Percentiles rank a stretch among this genome's conserved stretches.
Conservation (phyloP, 179 eudicot genomes). For the Silene noctiflora region DNA sequence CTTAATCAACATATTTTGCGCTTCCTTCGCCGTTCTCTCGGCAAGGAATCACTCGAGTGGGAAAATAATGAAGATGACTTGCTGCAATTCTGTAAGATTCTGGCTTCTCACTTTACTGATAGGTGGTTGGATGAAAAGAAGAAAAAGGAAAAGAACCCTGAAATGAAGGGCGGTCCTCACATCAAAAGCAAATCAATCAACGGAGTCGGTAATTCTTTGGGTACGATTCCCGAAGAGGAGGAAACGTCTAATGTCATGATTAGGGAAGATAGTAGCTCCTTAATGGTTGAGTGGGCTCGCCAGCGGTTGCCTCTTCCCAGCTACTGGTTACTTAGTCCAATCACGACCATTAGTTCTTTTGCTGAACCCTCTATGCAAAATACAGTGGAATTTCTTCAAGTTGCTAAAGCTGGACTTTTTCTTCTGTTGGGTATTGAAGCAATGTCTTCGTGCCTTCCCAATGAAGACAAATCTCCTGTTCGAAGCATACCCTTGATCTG, state of each 20-base stretch:
- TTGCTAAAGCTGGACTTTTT: conserved; percentile 75
- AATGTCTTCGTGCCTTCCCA: conserved; percentile 41
- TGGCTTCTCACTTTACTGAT: conserved; percentile 51
- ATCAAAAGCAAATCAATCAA: conserved; percentile 19
- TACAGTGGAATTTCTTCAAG: conserved; percentile 40
- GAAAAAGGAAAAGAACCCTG: conserved; percentile 45
- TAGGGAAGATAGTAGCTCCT: conserved; percentile 32
- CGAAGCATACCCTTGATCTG: conserved; percentile 56
- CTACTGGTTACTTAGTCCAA: conserved; percentile 32
- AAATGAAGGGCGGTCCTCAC: conserved; percentile 24
- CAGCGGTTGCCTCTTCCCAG: conserved; percentile 36
- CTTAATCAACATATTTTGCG: conserved; percentile 42
- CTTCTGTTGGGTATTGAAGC: conserved; percentile 76
- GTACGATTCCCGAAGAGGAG: conserved; percentile 68
- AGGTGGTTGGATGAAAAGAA: conserved; percentile 37
- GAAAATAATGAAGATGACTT: conserved; percentile 55
- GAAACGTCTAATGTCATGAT: conserved; percentile 27
- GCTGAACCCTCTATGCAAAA: conserved; percentile 13
- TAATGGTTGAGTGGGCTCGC: conserved; percentile 75
- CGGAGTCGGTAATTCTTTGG: conserved; percentile 31
- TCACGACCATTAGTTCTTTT: conserved; percentile 37
- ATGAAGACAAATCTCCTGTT: conserved; percentile 36
- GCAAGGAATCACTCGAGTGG: conserved; percentile 35
- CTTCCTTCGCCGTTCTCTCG: conserved; percentile 35
- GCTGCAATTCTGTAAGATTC: conserved; percentile 37